These are phyloP conservation scores for Pythium phragmiticola DNA, from an alignment of 352 stramenopile genomes.

Conservation along the genomic window DNA sequence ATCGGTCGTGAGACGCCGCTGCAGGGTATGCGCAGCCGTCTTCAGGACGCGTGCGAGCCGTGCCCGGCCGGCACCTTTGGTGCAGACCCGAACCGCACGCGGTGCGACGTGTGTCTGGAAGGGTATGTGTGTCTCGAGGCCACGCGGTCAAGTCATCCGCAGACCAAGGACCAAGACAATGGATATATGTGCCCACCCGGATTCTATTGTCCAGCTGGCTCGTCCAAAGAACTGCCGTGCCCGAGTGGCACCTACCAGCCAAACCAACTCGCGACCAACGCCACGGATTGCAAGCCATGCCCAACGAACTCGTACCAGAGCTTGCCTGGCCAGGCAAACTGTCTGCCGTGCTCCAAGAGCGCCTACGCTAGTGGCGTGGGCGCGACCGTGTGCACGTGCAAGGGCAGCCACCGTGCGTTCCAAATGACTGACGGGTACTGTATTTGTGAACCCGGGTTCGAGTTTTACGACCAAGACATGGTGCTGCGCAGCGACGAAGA, in stretches of 20 bases:
- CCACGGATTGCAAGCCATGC: constrained; percentile 64
- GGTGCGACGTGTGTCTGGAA: constrained; percentile 64
- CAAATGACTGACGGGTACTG: constrained; percentile 90
- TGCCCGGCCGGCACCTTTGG: constrained; percentile 83
- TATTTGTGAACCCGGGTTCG: constrained; percentile 89
- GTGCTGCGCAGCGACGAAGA: constrained; percentile 82
- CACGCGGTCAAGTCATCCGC: constrained; percentile 58
- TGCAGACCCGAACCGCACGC: constrained; percentile 70
- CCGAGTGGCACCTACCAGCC: constrained; percentile 81
- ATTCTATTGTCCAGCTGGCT: constrained; percentile 69
- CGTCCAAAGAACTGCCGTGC: constrained; percentile 55
- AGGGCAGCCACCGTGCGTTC: constrained; percentile 88
- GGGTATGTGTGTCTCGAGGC: constrained; percentile 86
- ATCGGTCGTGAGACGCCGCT: constrained; percentile 54
- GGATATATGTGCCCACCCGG: constrained; percentile 86
- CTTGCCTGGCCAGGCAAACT: constrained; percentile 52
- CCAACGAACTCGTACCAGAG: constrained; percentile 81
- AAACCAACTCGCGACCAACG: constrained; percentile 37
- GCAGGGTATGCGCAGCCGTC: constrained; percentile 41
- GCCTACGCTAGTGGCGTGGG: constrained; percentile 52
- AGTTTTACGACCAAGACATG: constrained; percentile 90
- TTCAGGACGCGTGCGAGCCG: constrained; percentile 61
- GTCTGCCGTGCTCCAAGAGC: constrained; percentile 87
- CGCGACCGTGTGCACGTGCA: constrained; percentile 74
- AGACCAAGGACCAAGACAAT: constrained; percentile 52